Evolutionary conservation across 192 early-diverging fungal genomes (phyloP), one percentile per base, ranked within the genome.

Genomic region (Umbelopsis ramanniana): DNA sequence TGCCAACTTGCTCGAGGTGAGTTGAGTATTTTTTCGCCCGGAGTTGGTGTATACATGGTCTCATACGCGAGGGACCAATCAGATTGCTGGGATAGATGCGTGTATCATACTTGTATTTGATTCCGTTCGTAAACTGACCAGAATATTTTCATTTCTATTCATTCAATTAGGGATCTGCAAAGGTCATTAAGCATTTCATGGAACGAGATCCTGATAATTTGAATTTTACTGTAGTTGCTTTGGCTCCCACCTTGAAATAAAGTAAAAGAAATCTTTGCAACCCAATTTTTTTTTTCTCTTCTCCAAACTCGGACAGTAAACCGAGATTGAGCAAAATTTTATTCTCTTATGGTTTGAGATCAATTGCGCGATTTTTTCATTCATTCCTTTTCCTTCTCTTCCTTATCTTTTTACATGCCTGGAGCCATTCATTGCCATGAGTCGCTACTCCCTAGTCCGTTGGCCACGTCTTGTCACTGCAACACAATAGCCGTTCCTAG

Each of bases 181-280:
- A 79, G 21, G 81, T 91, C 0, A 86, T 91, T 53, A 80, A 86
- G 57, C 55, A 89, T 57, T 92, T 91, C 72, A 92, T 93, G 70
- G 80, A 67, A 52, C 81, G 89, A 8, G 90, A 94, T 70, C 87
- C 90, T 12, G 86, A 87, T 26, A 83, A 91, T 53, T 72, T 84
- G 3, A 78, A 89, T 74, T 92, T 91, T 73, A 91, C 79, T 24
- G 83, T 90, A 10, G 89, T 90, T 70, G 89, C 86, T 24, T 79
- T 91, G 2, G 78, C 83, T 37, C 35, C 57, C 33, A 37, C 33
- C 29, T 15, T 17, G 26, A 14, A 19, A 63, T 63, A n/a, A 50
- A 26, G 57, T 63, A 14, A 35, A 17, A 37, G 15, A 29, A 35
- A 14, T 10, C 15, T 19, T 37, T 35, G 2, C 26, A 11, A 26